Conservation (phyloP, 2,329 filamentous ascomycete genomes). For the Ophiognomonia clavigignenti-juglandacearum region DNA sequence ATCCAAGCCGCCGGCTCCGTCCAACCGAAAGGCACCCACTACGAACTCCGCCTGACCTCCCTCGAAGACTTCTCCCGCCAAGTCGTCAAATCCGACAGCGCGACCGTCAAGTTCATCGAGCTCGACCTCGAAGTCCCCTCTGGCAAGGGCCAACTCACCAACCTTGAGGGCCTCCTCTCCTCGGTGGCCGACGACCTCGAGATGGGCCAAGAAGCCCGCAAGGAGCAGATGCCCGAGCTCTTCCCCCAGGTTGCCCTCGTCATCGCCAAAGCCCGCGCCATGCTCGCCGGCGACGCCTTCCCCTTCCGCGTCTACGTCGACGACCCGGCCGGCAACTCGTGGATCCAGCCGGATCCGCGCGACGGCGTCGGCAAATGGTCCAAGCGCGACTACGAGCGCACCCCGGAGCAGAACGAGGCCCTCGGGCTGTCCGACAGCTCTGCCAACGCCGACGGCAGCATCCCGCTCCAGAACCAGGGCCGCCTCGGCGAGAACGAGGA, state of each 20-base stretch:
- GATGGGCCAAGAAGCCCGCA: constrained; percentile 76
- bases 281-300: constrained; percentile 72
- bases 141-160: constrained; percentile 86
- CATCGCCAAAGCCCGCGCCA: constrained; percentile 67
- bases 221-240: constrained; percentile 71
- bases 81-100: constrained; percentile 88
- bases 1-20: constrained; percentile 90
- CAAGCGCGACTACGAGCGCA: constrained; percentile 78
- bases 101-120: constrained; percentile 81
- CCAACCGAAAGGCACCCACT: constrained; percentile 81
- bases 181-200: constrained; percentile 78
- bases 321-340: constrained; percentile 92
- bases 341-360: constrained; percentile 82
- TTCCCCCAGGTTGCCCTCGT: constrained; percentile 73
- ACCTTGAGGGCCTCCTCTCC: constrained; percentile 81
- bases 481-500: constrained; percentile 56
- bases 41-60: constrained; percentile 72
- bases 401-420: constrained; percentile 77
- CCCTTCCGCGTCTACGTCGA: constrained; percentile 87
- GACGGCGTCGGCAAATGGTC: constrained; percentile 83
- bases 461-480: constrained; percentile 39
- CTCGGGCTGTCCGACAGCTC: constrained; percentile 67
- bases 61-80: constrained; percentile 75
- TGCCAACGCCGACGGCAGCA: constrained; percentile 40
- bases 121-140: constrained; percentile 90